phyloP scores from a whole-genome alignment of 2,329 filamentous ascomycete genomes.

The Alternaria dauci region DNA sequence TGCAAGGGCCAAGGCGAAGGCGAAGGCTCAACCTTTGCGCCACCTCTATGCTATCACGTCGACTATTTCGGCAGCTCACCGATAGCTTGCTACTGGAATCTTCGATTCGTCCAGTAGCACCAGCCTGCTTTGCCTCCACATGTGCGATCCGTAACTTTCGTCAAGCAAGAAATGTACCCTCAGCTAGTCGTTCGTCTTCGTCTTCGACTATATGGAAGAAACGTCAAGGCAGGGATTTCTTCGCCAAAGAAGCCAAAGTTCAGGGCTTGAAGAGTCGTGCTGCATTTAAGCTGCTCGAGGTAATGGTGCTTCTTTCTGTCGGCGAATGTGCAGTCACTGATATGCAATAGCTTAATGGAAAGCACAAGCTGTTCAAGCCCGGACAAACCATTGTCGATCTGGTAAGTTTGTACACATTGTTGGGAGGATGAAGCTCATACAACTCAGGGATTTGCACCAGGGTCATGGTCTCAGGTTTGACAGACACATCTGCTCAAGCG shows the following conservation, averaged over 20 bases:
- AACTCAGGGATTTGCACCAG: slow-evolving; percentile 74
- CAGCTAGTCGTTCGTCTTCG: slow-evolving; percentile 40
- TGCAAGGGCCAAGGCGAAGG: slow-evolving; percentile 5
- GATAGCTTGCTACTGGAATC: slow-evolving; percentile 43
- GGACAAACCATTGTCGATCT: slow-evolving; percentile 91
- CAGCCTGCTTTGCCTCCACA: slow-evolving; percentile 25
- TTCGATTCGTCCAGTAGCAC: slow-evolving; percentile 1
- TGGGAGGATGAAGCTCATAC: slow-evolving; percentile 23
- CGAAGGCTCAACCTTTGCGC: slow-evolving; percentile 11
- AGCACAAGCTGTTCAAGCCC: slow-evolving; percentile 78
- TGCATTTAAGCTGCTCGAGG: slow-evolving; percentile 91
- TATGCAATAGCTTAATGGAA: slow-evolving; percentile 74
- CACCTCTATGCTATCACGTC: slow-evolving; percentile 49
- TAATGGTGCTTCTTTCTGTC: slow-evolving; percentile 45
- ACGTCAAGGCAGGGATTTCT: slow-evolving; percentile 77
- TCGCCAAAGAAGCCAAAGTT: slow-evolving; percentile 77
- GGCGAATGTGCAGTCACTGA: slow-evolving; percentile 21
- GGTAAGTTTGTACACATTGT: slow-evolving; percentile 55
- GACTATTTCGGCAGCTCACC: slow-evolving; percentile 47
- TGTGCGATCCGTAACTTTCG: slow-evolving; percentile 19
- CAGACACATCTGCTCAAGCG: background rate
- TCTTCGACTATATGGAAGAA: slow-evolving; percentile 84
- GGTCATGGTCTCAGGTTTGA: slow-evolving; percentile 66
- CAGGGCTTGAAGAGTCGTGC: slow-evolving; percentile 86
- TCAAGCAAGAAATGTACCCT: slow-evolving; percentile 9